phyloP scores from a whole-genome alignment of 2,329 filamentous ascomycete species.

The Exophiala aquamarina region DNA sequence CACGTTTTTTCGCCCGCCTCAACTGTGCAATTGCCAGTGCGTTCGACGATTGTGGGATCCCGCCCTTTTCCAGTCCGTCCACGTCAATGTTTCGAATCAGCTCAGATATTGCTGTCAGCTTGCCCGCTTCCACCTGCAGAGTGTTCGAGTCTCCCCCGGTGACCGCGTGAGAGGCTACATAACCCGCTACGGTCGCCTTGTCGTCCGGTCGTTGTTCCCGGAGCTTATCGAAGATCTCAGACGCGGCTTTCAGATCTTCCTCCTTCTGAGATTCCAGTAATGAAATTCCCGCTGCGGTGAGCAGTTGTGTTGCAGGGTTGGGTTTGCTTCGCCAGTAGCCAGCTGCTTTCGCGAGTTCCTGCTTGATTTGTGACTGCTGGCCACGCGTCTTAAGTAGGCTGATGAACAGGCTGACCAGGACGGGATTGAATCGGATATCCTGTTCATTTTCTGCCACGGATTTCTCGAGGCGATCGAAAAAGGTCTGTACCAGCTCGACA shows the following conservation, averaged over 20 bases:
- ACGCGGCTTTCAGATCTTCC: conserved; percentile 68
- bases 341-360: conserved; percentile 75
- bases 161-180: conserved; percentile 78
- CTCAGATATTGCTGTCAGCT: conserved; percentile 41
- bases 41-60: conserved; percentile 38
- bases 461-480: conserved; percentile 70
- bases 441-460: conserved; percentile 56
- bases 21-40: conserved; percentile 29
- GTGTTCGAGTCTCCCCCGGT: conserved; percentile 44
- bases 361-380: conserved; percentile 68
- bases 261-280: conserved; percentile 72
- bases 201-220: conserved; percentile 64
- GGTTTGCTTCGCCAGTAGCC: conserved; percentile 73
- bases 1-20: conserved; percentile 40
- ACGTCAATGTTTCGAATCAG: conserved; percentile 45
- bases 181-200: conserved; percentile 71
- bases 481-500: conserved; percentile 70
- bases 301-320: conserved; percentile 61
- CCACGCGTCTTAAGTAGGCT: conserved; percentile 76
- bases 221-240: conserved; percentile 75
- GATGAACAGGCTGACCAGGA: conserved; percentile 76
- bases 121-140: conserved; percentile 36
- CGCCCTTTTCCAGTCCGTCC: conserved; percentile 44
- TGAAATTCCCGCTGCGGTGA: conserved; percentile 78
- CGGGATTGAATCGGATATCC: conserved; percentile 78